These are phyloP conservation scores for Aspergillus fumigatus DNA, from an alignment of 2,329 filamentous ascomycete species.

Conservation along the genomic window DNA sequence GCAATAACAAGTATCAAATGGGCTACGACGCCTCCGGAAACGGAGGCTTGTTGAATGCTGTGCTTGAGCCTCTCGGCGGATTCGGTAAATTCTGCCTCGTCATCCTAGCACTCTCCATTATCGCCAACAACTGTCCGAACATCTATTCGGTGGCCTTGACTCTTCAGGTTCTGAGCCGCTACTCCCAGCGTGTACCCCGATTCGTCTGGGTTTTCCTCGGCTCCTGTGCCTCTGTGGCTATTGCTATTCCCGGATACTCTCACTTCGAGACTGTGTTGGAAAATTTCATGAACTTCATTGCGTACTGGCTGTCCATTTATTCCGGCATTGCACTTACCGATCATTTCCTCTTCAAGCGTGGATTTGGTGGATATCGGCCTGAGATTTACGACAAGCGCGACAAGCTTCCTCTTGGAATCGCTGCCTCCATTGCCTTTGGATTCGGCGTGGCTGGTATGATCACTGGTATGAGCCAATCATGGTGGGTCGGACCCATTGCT, in stretches of 20 bases:
- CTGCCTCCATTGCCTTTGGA: constrained; percentile 59
- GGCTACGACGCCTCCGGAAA: constrained; percentile 57
- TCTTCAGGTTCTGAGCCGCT: constrained; percentile 59
- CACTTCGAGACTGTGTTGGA: constrained; percentile 62
- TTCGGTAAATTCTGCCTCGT: constrained; percentile 71
- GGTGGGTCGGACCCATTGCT: constrained; percentile 65
- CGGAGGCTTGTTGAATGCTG: constrained; percentile 63
- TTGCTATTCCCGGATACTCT: constrained; percentile 65
- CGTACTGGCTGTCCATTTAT: constrained; percentile 74
- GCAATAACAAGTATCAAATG: constrained; percentile 50
- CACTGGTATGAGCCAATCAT: constrained; percentile 65
- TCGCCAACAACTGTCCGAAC: constrained; percentile 68
- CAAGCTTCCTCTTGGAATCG: constrained; percentile 59
- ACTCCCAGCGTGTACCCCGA: constrained; percentile 59
- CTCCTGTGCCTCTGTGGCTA: constrained; percentile 61
- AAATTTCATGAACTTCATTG: constrained; percentile 65
- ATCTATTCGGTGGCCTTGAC: constrained; percentile 67
- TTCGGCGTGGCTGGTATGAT: constrained; percentile 63
- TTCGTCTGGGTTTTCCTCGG: constrained; percentile 63
- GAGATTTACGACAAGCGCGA: constrained; percentile 55
- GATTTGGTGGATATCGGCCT: constrained; percentile 56
- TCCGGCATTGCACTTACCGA: constrained; percentile 61
- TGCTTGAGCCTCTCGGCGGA: constrained; percentile 59
- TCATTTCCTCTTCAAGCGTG: constrained; percentile 64
- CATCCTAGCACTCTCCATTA: constrained; percentile 61